phyloP scores from a whole-genome alignment of 257 asterid species.

The Primulina eburnea region DNA sequence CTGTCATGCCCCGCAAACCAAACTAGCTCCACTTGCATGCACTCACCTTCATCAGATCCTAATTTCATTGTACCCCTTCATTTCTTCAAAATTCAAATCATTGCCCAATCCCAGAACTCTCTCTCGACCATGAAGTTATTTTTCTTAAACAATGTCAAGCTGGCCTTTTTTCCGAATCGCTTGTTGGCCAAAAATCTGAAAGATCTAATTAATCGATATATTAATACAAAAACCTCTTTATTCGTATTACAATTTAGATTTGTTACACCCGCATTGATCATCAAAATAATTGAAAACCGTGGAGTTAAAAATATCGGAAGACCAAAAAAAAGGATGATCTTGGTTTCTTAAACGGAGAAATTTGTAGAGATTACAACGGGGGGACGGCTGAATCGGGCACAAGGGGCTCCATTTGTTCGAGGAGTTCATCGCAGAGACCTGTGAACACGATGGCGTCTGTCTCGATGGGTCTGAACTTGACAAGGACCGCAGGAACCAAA shows the following conservation, averaged over 20 bases:
- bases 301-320: not conserved
- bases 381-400: constrained; percentile 47
- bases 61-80: not conserved
- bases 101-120: not conserved
- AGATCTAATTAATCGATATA: no score
- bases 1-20: not conserved
- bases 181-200: no score
- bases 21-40: not conserved
- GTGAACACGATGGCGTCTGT: constrained; percentile 70
- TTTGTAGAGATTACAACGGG: constrained; percentile 18
- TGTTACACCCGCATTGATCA: not conserved
- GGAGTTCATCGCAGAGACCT: constrained; percentile 74
- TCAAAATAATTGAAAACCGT: not conserved
- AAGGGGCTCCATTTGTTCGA: constrained; percentile 70
- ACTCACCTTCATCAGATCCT: not conserved
- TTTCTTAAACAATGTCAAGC: not conserved
- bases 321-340: not conserved
- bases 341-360: not conserved
- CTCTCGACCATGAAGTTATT: not conserved
- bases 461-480: constrained; percentile 79
- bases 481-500: constrained; percentile 84
- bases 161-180: not conserved
- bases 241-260: no score
- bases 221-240: no score
- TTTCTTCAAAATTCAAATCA: not conserved